Evolutionary conservation across 129 eudicot genomes (phyloP).

Genomic region (Lactuca saligna): DNA sequence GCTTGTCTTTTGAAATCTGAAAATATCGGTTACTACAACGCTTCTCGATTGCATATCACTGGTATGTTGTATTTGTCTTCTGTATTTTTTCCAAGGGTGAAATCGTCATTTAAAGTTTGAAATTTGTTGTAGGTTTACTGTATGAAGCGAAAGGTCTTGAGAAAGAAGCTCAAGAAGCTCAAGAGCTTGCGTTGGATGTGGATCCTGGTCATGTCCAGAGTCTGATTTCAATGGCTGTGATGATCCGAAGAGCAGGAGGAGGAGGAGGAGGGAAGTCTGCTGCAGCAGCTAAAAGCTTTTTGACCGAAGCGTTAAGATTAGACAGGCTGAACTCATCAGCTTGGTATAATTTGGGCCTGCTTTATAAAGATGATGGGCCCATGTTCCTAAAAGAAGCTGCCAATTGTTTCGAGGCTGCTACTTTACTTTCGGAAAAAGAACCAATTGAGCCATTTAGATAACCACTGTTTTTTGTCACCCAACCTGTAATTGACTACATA

Average conservation of each 20-base stretch:
- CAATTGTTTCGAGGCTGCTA: slow-evolving; percentile 82
- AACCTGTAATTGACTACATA: background rate
- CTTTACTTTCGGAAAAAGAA: slow-evolving; percentile 63
- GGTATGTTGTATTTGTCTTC: slow-evolving; percentile 42
- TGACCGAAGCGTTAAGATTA: slow-evolving; percentile 70
- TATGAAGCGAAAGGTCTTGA: slow-evolving; percentile 67
- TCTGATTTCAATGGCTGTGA: slow-evolving; percentile 65
- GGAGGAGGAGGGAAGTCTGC: slow-evolving; percentile 51
- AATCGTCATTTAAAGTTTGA: background rate
- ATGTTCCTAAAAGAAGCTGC: slow-evolving; percentile 56
- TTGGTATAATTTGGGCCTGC: slow-evolving; percentile 79
- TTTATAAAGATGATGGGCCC: slow-evolving; percentile 61
- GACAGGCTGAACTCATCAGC: slow-evolving; percentile 68
- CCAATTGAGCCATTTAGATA: slow-evolving; percentile 92
- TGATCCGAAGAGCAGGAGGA: slow-evolving; percentile 47
- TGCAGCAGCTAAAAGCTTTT: slow-evolving; percentile 52
- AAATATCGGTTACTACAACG: slow-evolving; percentile 51
- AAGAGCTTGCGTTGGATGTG: slow-evolving; percentile 53
- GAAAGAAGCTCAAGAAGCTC: slow-evolving; percentile 71
- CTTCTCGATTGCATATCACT: slow-evolving; percentile 70
- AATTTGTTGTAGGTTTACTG: slow-evolving; percentile 52
- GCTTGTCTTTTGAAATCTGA: slow-evolving; percentile 71
- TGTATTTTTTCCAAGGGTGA: no score
- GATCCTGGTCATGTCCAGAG: slow-evolving; percentile 72
- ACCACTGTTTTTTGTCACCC: slow-evolving; percentile 19